Conservation (phyloP, 2,329 filamentous ascomycete species). For the Cryphonectria nitschkei region DNA sequence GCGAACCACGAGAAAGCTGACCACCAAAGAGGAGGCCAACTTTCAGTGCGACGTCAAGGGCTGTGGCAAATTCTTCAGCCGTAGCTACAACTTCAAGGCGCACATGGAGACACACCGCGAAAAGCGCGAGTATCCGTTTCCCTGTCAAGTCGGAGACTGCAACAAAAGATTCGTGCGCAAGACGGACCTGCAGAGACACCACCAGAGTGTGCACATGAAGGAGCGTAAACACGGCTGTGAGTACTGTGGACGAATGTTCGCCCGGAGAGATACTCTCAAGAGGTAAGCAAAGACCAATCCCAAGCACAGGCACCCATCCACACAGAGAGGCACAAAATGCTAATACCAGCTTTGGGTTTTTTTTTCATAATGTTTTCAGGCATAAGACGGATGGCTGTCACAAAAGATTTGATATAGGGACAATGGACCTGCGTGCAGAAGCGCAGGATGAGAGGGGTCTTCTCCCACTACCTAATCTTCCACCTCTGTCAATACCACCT, state of each 20-base stretch:
- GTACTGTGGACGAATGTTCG: slow-evolving; percentile 72
- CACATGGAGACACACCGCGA: slow-evolving; percentile 86
- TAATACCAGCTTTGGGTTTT: slow-evolving; percentile 4
- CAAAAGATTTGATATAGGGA: slow-evolving; percentile 64
- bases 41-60: slow-evolving; percentile 69
- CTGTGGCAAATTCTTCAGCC: slow-evolving; percentile 79
- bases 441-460: slow-evolving; percentile 33
- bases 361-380: slow-evolving; percentile 47
- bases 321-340: neutral
- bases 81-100: slow-evolving; percentile 84
- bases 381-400: slow-evolving; percentile 79
- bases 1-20: slow-evolving; percentile 54
- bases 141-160: slow-evolving; percentile 68
- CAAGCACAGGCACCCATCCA: neutral
- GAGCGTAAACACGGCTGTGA: slow-evolving; percentile 71
- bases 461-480: slow-evolving; percentile 33
- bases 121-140: slow-evolving; percentile 69
- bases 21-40: slow-evolving; percentile 70
- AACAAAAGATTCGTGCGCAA: slow-evolving; percentile 78
- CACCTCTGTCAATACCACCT: slow-evolving; percentile 37
- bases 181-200: slow-evolving; percentile 71
- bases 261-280: slow-evolving; percentile 80
- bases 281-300: slow-evolving; percentile 57
- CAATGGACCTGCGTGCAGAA: slow-evolving; percentile 49
- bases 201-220: slow-evolving; percentile 74